A percentile compares a stretch with the other conserved stretches of the same genome.
phyloP scores from a whole-genome alignment of 2,329 filamentous ascomycete genomes.

The Parafenestella ontariensis region DNA sequence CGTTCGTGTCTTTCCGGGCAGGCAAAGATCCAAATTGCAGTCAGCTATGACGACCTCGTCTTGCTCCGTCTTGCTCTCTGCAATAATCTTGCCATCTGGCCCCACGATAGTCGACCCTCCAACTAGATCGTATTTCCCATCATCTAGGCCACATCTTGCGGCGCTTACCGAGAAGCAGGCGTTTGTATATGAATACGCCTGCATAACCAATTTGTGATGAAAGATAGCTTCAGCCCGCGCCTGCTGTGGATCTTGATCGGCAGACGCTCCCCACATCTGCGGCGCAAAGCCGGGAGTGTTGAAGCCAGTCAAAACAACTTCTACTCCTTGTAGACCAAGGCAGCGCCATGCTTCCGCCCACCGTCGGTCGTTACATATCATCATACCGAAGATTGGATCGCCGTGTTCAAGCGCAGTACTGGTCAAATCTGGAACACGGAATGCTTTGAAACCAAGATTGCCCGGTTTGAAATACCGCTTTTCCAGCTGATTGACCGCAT shows the following conservation, averaged over 20 bases:
- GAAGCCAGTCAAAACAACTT: conserved; percentile 55
- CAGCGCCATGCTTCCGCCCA: conserved; percentile 61
- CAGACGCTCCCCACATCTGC: conserved; percentile 50
- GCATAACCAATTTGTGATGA: conserved; percentile 61
- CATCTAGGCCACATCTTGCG: conserved; percentile 58
- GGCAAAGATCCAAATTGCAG: conserved; percentile 56
- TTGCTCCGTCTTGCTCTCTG: conserved; percentile 54
- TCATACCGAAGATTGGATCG: conserved; percentile 61
- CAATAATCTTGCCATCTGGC: conserved; percentile 57
- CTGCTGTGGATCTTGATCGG: conserved; percentile 51
- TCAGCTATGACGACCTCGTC: conserved; percentile 60
- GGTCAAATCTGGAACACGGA: conserved; percentile 26
- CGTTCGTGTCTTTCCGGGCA: conserved; percentile 54
- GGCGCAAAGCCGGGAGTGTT: conserved; percentile 57
- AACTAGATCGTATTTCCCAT: conserved; percentile 56
- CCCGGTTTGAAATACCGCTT: conserved; percentile 63
- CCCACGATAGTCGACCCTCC: conserved; percentile 56
- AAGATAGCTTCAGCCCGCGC: conserved; percentile 56
- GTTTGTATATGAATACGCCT: conserved; percentile 60
- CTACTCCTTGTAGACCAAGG: conserved; percentile 59
- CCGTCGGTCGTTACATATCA: conserved; percentile 63
- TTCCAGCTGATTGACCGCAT: conserved; percentile 61
- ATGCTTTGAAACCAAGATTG: conserved; percentile 56
- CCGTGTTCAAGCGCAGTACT: conserved; percentile 38
- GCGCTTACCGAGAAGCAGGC: conserved; percentile 58